A percentile compares a stretch with the other conserved stretches of the same genome.
These are phyloP conservation scores for Colletotrichum filicis DNA, from an alignment of 2,329 filamentous ascomycete genomes.

Conservation along the genomic window DNA sequence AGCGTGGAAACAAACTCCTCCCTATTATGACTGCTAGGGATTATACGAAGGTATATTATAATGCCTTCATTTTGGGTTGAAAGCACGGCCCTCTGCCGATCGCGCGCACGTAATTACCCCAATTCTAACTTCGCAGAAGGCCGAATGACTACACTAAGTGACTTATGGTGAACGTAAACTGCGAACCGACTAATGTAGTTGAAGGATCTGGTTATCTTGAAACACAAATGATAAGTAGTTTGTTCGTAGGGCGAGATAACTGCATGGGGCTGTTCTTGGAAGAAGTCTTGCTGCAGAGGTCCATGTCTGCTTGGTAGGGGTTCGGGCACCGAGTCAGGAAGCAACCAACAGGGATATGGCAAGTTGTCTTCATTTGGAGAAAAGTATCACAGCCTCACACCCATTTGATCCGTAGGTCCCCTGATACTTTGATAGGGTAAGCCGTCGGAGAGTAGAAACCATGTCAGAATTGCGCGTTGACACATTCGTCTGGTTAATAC, in stretches of 20 bases:
- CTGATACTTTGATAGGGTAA: too few relatives aligned
- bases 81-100: background rate
- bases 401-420: background rate
- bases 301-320: too few relatives aligned
- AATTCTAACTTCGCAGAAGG: background rate
- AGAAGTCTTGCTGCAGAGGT: background rate
- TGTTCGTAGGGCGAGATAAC: too few relatives aligned
- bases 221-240: too few relatives aligned
- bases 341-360: background rate
- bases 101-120: too few relatives aligned
- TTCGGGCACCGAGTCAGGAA: background rate
- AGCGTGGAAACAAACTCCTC: background rate
- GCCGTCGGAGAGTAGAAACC: too few relatives aligned
- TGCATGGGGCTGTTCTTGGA: background rate
- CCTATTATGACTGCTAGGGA: background rate
- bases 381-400: background rate
- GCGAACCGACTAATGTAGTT: too few relatives aligned
- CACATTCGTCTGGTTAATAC: too few relatives aligned
- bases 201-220: too few relatives aligned
- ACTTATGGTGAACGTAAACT: too few relatives aligned
- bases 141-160: background rate
- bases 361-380: background rate
- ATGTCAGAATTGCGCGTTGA: too few relatives aligned
- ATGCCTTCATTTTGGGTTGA: background rate
- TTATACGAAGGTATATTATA: background rate